phyloP scores from a whole-genome alignment of 2,329 filamentous ascomycete genomes.

The Claviceps purpurea region DNA sequence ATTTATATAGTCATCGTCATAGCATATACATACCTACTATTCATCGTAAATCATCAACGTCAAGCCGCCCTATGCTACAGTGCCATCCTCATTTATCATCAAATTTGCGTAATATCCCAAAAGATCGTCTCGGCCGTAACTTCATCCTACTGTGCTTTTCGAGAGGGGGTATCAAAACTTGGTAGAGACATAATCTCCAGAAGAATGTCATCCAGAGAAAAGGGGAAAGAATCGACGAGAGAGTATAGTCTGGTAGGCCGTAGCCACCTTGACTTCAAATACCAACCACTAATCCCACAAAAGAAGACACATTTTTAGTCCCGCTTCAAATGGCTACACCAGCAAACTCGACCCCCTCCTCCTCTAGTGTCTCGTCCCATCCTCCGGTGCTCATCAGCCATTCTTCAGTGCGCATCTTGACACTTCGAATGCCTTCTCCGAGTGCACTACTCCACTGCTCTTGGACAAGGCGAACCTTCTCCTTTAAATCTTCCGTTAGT shows the following conservation, averaged over 20 bases:
- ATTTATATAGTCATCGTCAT: too few species aligned
- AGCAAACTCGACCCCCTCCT: constrained; percentile 35
- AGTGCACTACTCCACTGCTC: constrained; percentile 82
- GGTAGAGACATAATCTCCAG: neutral
- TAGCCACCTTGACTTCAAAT: too few species aligned
- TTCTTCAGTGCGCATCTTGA: constrained; percentile 60
- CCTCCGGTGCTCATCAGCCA: constrained; percentile 69
- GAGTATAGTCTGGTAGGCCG: too few species aligned
- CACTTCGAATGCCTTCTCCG: constrained; percentile 59
- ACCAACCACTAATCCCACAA: too few species aligned
- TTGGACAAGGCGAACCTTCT: constrained; percentile 82
- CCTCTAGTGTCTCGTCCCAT: constrained; percentile 68
- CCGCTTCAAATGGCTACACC: constrained; percentile 18
- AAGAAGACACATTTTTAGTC: neutral
- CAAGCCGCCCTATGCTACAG: neutral
- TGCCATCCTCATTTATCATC: neutral
- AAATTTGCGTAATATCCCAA: neutral
- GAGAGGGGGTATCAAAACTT: neutral
- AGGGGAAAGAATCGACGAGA: neutral
- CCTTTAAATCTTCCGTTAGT: constrained; percentile 78
- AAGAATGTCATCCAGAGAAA: neutral
- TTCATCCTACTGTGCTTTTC: neutral
- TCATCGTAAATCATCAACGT: too few species aligned
- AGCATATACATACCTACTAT: neutral
- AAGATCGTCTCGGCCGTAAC: neutral